These are phyloP conservation scores for Cutaneotrichosporon sp. DNA, from an alignment of 1,284 basidiomycete genomes.

Conservation along the genomic window DNA sequence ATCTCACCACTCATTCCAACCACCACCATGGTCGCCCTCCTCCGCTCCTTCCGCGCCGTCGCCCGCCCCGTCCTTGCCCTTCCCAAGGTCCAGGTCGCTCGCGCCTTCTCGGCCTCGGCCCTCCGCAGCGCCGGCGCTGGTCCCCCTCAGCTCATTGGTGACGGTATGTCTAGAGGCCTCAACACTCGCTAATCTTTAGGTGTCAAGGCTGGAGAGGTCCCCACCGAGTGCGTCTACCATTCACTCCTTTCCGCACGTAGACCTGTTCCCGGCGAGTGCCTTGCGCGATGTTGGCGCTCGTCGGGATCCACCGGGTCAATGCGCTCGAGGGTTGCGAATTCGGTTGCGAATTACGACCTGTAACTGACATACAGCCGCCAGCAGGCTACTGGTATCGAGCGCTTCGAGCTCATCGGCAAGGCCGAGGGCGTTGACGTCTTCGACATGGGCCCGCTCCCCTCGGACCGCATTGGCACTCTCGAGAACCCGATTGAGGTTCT, in stretches of 20 bases:
- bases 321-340: not conserved
- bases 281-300: not conserved
- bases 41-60: conserved; percentile 41
- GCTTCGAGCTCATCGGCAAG: conserved; percentile 86
- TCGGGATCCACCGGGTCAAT: not conserved
- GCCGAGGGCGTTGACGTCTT: conserved; percentile 88
- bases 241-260: not conserved
- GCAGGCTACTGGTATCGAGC: conserved; percentile 95
- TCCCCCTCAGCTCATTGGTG: conserved; percentile 37
- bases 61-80: conserved; percentile 29
- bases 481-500: conserved; percentile 83
- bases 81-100: conserved; percentile 17
- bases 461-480: conserved; percentile 83
- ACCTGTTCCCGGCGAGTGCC: not conserved
- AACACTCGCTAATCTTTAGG: not conserved
- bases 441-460: conserved; percentile 81
- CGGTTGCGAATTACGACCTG: not conserved
- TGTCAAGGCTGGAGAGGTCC: conserved; percentile 38
- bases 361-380: conserved; percentile 57
- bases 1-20: conserved; percentile 17
- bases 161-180: not conserved
- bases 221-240: conserved; percentile 47
- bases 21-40: conserved; percentile 40
- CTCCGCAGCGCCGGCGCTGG: conserved; percentile 34
- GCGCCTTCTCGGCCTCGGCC: conserved; percentile 48